Percentiles rank a stretch among this genome's conserved stretches.
phyloP scores from a whole-genome alignment of 495 filamentous ascomycete genomes.

The Tuber indicum region DNA sequence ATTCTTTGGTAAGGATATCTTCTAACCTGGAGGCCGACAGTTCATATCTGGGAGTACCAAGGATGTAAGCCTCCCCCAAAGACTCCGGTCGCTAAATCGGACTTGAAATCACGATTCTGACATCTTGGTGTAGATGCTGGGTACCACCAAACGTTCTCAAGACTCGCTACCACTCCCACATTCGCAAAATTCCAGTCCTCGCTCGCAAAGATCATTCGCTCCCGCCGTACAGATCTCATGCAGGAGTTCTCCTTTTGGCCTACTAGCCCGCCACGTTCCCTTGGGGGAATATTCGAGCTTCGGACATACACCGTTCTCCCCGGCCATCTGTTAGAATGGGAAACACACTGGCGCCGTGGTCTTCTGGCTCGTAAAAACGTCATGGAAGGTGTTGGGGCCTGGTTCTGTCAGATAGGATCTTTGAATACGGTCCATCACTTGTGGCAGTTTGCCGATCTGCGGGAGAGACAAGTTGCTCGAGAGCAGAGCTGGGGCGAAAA shows the following conservation, averaged over 20 bases:
- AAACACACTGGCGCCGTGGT: conserved; percentile 94
- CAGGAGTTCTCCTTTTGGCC: conserved; percentile 99
- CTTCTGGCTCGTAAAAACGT: conserved; percentile 84
- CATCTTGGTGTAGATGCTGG: conserved; percentile 51
- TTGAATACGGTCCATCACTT: conserved; percentile 96
- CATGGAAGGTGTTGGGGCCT: conserved; percentile 97
- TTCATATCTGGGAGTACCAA: conserved; percentile 99
- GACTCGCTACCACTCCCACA: conserved; percentile 69
- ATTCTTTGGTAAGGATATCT: neutral
- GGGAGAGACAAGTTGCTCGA: conserved; percentile 81
- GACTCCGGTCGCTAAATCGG: neutral
- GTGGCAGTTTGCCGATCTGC: conserved; percentile 96
- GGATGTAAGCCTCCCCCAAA: conserved; percentile 53
- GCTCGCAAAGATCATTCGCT: conserved; percentile 69
- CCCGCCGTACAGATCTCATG: conserved; percentile 87
- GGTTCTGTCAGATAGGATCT: conserved; percentile 98
- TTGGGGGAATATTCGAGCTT: conserved; percentile 92
- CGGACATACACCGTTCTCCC: conserved; percentile 95
- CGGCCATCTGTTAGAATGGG: conserved; percentile 94
- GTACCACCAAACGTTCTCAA: conserved; percentile 85
- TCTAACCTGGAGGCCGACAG: conserved; percentile 45
- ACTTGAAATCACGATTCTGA: neutral
- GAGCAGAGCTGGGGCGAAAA: conserved; percentile 94
- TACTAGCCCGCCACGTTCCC: conserved; percentile 76
- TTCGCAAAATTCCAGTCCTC: conserved; percentile 74